These are phyloP conservation scores for Tritrichomonas musculus DNA, from an alignment of 208 protist species.

Conservation along the genomic window DNA sequence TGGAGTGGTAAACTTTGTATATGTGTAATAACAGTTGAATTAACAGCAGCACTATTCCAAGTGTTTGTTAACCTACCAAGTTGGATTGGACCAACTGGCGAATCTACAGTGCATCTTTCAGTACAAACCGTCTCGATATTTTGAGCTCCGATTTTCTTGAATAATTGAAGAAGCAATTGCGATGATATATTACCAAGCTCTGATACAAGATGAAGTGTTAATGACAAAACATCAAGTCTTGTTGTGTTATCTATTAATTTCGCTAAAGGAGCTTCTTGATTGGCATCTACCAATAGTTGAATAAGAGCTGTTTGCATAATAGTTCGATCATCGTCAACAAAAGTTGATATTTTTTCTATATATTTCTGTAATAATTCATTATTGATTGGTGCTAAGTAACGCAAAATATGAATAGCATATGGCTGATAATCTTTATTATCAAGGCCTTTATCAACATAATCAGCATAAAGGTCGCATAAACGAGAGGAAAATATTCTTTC, in stretches of 20 bases:
- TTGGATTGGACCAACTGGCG: not conserved
- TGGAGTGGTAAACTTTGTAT: not conserved
- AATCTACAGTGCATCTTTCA: conserved; percentile 6
- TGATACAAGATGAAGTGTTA: not conserved
- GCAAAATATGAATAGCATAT: not conserved
- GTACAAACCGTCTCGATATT: conserved; percentile 20
- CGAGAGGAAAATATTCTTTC: conserved; percentile 16
- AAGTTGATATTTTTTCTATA: not conserved
- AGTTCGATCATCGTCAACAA: not conserved
- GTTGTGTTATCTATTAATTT: not conserved
- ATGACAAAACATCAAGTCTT: not conserved
- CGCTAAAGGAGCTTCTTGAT: not conserved
- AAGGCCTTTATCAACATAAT: not conserved
- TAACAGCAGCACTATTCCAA: conserved; percentile 26
- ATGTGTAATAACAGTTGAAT: not conserved
- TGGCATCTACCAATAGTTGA: not conserved
- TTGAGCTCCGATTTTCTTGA: not conserved
- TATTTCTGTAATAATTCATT: not conserved
- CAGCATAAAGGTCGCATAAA: not conserved
- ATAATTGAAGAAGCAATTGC: not conserved
- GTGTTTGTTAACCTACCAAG: not conserved
- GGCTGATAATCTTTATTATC: not conserved
- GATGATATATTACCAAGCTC: conserved; percentile 16
- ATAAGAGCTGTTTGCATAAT: not conserved
- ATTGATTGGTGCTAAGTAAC: not conserved